A percentile compares a stretch with the other conserved stretches of the same genome.
Conservation (phyloP, 2,329 filamentous ascomycete genomes). For the Graphiopsis chlorocephala region DNA sequence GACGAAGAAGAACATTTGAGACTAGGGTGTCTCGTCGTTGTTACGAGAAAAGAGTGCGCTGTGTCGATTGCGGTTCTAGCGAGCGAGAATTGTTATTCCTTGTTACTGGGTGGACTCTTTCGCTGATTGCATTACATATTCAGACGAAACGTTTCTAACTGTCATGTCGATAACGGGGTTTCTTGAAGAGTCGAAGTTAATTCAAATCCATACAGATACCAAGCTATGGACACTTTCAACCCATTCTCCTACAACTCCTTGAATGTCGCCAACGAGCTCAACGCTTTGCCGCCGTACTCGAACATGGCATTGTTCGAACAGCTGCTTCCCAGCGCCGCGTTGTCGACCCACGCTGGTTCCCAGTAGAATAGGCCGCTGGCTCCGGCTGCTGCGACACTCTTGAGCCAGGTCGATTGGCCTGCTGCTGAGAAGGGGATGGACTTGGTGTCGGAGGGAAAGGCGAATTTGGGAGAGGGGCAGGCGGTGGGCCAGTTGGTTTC, state of each 20-base stretch:
- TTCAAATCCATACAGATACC: background rate
- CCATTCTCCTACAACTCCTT: conserved; percentile 9
- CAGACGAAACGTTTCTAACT: background rate
- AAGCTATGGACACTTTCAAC: background rate
- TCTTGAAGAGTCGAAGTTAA: background rate
- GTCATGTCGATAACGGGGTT: background rate
- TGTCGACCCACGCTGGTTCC: conserved; percentile 34
- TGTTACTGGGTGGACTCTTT: background rate
- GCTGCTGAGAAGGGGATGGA: conserved; percentile 27
- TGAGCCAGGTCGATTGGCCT: conserved; percentile 31
- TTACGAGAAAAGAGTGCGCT: background rate
- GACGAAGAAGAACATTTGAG: conserved; percentile 10
- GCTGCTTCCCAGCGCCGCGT: conserved; percentile 29
- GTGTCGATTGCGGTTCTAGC: background rate
- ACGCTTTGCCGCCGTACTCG: conserved; percentile 30
- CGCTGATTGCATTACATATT: background rate
- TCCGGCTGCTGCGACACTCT: conserved; percentile 26
- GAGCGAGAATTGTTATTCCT: background rate
- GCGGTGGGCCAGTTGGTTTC: conserved; percentile 33
- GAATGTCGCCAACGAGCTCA: conserved; percentile 22
- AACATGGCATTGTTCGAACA: conserved; percentile 32
- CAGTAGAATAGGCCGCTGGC: conserved; percentile 34
- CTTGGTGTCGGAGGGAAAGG: conserved; percentile 26
- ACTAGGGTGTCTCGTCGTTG: too few species aligned
- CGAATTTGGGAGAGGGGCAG: conserved; percentile 28